phyloP scores from a whole-genome alignment of 2,329 filamentous ascomycete genomes.

The Pseudogymnoascus sp. region DNA sequence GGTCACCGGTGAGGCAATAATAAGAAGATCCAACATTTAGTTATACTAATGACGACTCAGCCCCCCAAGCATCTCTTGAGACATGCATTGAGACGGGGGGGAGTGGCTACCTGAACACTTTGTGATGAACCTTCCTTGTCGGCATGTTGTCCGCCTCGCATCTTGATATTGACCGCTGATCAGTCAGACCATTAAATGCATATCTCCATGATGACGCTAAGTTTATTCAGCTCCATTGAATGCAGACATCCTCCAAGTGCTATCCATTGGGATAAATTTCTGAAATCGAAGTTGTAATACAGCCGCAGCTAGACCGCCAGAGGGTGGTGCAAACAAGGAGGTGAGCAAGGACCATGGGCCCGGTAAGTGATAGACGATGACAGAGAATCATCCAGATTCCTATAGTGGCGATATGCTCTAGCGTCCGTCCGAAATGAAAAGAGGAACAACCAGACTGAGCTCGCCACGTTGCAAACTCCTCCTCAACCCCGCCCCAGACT shows the following conservation, averaged over 20 bases:
- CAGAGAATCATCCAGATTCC: slow-evolving; percentile 2
- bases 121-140: neutral
- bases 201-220: neutral
- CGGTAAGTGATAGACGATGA: slow-evolving; percentile 2
- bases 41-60: neutral
- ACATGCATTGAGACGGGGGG: slow-evolving; percentile 1
- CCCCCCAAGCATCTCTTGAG: neutral
- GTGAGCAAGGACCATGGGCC: neutral
- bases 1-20: slow-evolving; percentile 4
- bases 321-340: neutral
- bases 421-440: neutral
- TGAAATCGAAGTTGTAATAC: neutral
- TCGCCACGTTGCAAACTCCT: slow-evolving; percentile 3
- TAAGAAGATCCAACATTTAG: neutral
- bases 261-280: neutral
- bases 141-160: slow-evolving; percentile 3
- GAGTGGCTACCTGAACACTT: neutral
- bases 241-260: neutral
- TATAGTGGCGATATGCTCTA: slow-evolving; percentile 6
- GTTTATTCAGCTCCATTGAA: neutral
- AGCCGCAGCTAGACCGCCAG: neutral
- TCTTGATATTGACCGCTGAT: neutral
- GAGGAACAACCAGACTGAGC: slow-evolving; percentile 1
- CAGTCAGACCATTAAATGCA: neutral
- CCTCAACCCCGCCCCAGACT: neutral